Base-by-base conservation (phyloP, 2,329 filamentous ascomycete species). In the Calonectria naviculata region DNA sequence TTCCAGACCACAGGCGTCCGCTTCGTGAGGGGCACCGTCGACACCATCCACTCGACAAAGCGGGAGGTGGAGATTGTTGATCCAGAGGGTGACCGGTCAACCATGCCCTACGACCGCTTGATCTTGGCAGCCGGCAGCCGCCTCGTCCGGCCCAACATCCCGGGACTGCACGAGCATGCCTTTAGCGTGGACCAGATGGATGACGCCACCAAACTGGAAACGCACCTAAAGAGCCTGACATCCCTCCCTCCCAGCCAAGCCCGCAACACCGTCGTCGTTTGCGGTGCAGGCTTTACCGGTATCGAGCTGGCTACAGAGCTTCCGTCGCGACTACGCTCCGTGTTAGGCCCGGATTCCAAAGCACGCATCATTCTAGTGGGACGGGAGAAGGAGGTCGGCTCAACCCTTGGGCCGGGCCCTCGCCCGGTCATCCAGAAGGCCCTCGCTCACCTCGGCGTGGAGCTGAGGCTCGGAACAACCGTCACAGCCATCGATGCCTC, bases 121-220 rank as follows among this genome's bases (percentile, higher is more conserved):
- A 74, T 84, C 5, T 67, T 84, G 0, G 81, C 83, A 0, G 79
- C 81, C 0, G 83, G 83, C 4, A 84, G 83, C 71, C 71, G 68
- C 1, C 71, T 84, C 5, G 65, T 78, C 1, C 75, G 69, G 1
- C 82, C 83, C 1, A 34, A 72, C 1, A 74, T 65, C 8, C 3
- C 74, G 0, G 82, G 83, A 2, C 71, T 83, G 4, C 31, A 71
- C 0, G 62, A 82, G 46, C 73, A 84, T 67, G 73, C 79, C 1
- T 84, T 84, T 61, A 74, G 80, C 31, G 74, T 84, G 12, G 83
- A 84, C 66, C 74, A 76, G 0, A 46, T 84, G 0, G 58, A 76
- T 0, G 73, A 74, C 2, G 80, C 82, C 0, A 61, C 58, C 5
- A 78, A 74, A 24, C 74, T 81, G 1, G 76, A 80, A n/a, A 26